These are phyloP conservation scores for Fusarium chaquense DNA, from an alignment of 2,329 filamentous ascomycete genomes.

Conservation along the genomic window DNA sequence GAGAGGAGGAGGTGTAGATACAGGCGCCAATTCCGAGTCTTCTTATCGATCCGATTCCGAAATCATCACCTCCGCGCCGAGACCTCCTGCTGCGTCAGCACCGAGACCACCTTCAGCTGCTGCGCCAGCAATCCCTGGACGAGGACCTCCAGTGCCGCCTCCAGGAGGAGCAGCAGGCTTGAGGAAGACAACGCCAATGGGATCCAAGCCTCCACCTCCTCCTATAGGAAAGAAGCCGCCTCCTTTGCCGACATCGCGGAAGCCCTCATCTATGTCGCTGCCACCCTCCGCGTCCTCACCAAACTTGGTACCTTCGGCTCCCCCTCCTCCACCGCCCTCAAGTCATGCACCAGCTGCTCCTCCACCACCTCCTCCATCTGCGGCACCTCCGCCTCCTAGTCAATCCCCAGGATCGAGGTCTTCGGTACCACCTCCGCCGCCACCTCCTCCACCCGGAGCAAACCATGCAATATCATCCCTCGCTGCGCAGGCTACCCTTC, in stretches of 20 bases:
- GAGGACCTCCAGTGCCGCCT: slow-evolving; percentile 53
- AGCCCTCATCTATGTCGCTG: slow-evolving; percentile 61
- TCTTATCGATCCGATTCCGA: slow-evolving; percentile 83
- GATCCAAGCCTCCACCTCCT: slow-evolving; percentile 75
- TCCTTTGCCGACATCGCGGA: slow-evolving; percentile 70
- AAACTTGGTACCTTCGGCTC: slow-evolving; percentile 52
- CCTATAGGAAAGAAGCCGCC: slow-evolving; percentile 82
- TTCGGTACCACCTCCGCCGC: slow-evolving; percentile 48
- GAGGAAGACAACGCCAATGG: slow-evolving; percentile 65
- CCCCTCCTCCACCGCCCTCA: slow-evolving; percentile 57
- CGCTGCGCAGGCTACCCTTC: slow-evolving; percentile 59
- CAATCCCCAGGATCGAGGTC: slow-evolving; percentile 52
- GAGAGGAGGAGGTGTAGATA: slow-evolving; percentile 82
- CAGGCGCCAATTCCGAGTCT: slow-evolving; percentile 69
- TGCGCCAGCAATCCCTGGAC: slow-evolving; percentile 40
- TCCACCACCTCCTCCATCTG: slow-evolving; percentile 53
- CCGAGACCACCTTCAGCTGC: slow-evolving; percentile 61
- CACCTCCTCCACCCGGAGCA: slow-evolving; percentile 39
- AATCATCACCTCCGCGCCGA: slow-evolving; percentile 56
- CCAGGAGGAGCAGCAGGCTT: slow-evolving; percentile 63
- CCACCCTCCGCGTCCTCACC: slow-evolving; percentile 51
- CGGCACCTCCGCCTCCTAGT: slow-evolving; percentile 56
- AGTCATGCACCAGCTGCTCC: slow-evolving; percentile 57
- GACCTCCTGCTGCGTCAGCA: slow-evolving; percentile 70
- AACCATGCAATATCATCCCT: slow-evolving; percentile 52